These are phyloP conservation scores for Xanthoparmelia taractica DNA, from an alignment of 495 filamentous ascomycete species.

Conservation along the genomic window DNA sequence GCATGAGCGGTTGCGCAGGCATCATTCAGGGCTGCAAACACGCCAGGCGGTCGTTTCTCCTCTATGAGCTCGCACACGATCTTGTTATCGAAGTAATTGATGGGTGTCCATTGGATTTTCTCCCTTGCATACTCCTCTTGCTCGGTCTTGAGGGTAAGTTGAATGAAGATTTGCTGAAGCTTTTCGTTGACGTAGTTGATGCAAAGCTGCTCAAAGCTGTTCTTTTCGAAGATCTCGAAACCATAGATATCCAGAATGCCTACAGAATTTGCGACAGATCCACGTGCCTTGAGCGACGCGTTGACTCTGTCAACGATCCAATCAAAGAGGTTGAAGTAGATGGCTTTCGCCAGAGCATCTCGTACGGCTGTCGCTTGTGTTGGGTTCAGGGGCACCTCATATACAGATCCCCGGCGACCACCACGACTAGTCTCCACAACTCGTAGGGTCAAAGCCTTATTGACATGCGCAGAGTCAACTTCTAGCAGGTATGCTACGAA, in stretches of 20 bases:
- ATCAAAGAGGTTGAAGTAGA: conserved; percentile 97
- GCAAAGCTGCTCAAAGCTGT: conserved; percentile 98
- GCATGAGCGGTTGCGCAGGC: conserved; percentile 96
- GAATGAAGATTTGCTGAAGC: conserved; percentile 98
- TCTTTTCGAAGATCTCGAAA: conserved; percentile 98
- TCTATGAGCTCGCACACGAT: conserved; percentile 97
- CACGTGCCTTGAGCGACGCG: conserved; percentile 72
- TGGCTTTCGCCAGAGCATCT: conserved; percentile 87
- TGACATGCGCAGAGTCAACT: conserved; percentile 69
- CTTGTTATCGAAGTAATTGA: conserved; percentile 99
- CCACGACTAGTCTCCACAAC: conserved; percentile 85
- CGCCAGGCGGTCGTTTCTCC: conserved; percentile 79
- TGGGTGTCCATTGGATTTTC: conserved; percentile 97
- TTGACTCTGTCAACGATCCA: conserved; percentile 97
- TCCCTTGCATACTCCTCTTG: conserved; percentile 97
- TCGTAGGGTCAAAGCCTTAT: conserved; percentile 82
- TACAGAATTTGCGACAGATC: conserved; percentile 70
- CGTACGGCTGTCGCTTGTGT: conserved; percentile 86
- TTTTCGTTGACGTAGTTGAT: conserved; percentile 99
- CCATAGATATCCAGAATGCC: conserved; percentile 99
- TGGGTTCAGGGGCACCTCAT: conserved; percentile 86
- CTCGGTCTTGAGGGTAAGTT: conserved; percentile 91
- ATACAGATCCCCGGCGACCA: conserved; percentile 68
- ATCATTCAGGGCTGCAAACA: conserved; percentile 95
- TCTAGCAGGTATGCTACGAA: conserved; percentile 92